A percentile compares a stretch with the other conserved stretches of the same genome.
These are phyloP conservation scores for Fagopyrum esculentum DNA, from an alignment of 148 eudicot genomes.

Conservation along the genomic window DNA sequence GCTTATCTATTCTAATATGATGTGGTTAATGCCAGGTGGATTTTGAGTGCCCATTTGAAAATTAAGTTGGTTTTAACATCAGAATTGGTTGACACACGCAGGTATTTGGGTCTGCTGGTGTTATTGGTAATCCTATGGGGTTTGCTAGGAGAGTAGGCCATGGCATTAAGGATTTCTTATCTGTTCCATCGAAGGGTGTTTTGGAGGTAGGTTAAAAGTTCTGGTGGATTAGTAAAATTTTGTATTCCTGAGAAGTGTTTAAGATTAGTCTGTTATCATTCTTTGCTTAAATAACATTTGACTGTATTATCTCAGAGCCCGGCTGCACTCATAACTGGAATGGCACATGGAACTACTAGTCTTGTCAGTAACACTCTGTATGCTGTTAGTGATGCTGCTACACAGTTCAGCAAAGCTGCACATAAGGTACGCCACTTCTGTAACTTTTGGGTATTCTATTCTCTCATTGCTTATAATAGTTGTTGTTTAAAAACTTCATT, in stretches of 20 bases:
- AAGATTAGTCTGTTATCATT: background rate
- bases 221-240: background rate
- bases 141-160: slow-evolving; percentile 88
- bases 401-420: slow-evolving; percentile 93
- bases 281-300: slow-evolving; percentile 9
- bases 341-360: slow-evolving; percentile 93
- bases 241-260: background rate
- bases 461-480: background rate
- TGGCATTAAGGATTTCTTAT: slow-evolving; percentile 86
- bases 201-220: slow-evolving; percentile 48
- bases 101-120: slow-evolving; percentile 99
- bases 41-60: background rate
- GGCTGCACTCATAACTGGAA: slow-evolving; percentile 73
- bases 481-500: background rate
- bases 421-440: slow-evolving; percentile 57
- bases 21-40: background rate
- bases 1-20: background rate
- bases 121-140: slow-evolving; percentile 96
- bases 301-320: slow-evolving; percentile 52
- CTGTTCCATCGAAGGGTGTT: slow-evolving; percentile 76
- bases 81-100: slow-evolving; percentile 20
- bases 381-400: slow-evolving; percentile 95
- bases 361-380: slow-evolving; percentile 83
- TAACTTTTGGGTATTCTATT: background rate
- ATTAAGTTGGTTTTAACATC: background rate